Conservation (phyloP, 2,329 filamentous ascomycete species). For the Epichloe hybrida region DNA sequence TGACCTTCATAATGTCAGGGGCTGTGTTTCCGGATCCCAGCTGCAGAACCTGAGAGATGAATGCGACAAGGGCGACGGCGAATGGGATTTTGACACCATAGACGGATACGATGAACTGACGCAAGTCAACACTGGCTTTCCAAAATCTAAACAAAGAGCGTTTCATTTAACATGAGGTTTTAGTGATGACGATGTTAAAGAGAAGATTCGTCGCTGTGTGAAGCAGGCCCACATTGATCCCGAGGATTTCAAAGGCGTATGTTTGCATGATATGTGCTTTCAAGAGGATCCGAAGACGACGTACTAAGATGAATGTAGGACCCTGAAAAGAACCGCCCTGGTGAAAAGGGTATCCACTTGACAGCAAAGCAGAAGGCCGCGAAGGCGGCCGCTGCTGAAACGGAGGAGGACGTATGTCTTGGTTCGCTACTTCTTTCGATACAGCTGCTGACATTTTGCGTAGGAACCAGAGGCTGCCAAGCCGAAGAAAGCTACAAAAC, state of each 20-base stretch:
- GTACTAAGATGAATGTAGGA: slow-evolving; percentile 40
- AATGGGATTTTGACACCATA: slow-evolving; percentile 50
- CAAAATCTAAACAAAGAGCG: neutral
- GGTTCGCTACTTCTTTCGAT: neutral
- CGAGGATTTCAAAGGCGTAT: slow-evolving; percentile 79
- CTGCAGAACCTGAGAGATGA: slow-evolving; percentile 50
- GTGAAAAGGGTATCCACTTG: slow-evolving; percentile 49
- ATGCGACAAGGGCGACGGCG: slow-evolving; percentile 31
- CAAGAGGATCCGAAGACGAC: neutral
- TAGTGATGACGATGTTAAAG: slow-evolving; percentile 46
- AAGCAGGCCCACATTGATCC: slow-evolving; percentile 68
- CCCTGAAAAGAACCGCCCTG: slow-evolving; percentile 56
- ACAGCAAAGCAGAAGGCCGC: slow-evolving; percentile 23
- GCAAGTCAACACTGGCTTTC: slow-evolving; percentile 20
- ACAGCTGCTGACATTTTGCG: slow-evolving; percentile 3
- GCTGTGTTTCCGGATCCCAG: slow-evolving; percentile 70
- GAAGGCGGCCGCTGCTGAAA: slow-evolving; percentile 17
- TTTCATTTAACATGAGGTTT: slow-evolving; percentile 11
- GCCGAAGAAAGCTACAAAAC: slow-evolving; percentile 21
- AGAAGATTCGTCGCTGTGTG: slow-evolving; percentile 61
- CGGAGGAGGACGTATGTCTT: slow-evolving; percentile 10
- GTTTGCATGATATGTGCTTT: slow-evolving; percentile 18
- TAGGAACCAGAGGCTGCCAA: slow-evolving; percentile 9
- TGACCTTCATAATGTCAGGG: slow-evolving; percentile 40
- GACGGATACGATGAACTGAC: slow-evolving; percentile 70